Evolutionary conservation across 306 rosid species (phyloP), one percentile per base, ranked within the genome.

Genomic region (Pyrus bretschneideri): DNA sequence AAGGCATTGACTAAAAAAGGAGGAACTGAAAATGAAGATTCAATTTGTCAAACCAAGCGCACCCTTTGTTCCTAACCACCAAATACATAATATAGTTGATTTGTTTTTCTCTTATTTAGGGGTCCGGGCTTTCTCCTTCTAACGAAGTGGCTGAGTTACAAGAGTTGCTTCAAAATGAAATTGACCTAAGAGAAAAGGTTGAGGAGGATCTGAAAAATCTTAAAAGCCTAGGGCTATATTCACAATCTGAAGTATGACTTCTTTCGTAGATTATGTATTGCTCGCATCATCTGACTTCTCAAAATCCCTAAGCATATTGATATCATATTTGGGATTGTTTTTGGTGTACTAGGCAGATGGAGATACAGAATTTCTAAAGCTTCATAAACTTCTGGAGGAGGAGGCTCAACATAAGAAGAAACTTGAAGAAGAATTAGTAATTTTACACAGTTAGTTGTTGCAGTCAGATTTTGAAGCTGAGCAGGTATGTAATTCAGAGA

Each of bases 401-500:
- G 98, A 92, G 85, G 82, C 88, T 80, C 84, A 61, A 77, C 88
- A 89, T 81, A 92, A 89, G 79, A 91, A 73, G 83, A 91, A 88
- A 79, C 93, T 88, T 75, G 99, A 90, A 87, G 97, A 96, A 85
- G 99, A 96, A 83, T 78, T 91, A 70, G 82, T 96, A 80, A 82
- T 92, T 70, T 78, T 96, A 75, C 86, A 88, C 76, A 96, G 97
- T 81, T 97, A 92, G 82, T 75, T 96, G 83, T 77, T 88, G 87
- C 98, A 96, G 84, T 73, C 85, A 76, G 91, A 86, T 75, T 84
- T 86, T 83, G 99, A 92, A 89, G 91, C 93, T 85, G 97, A 91
- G 58, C 96, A 92, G 97, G 99, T 96, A 81, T 49, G 54, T 4
- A 49, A 49, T 45, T 67, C 35, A 54, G 45, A 29, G 42, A 76